Evolutionary conservation across 202 grass and related monocot genomes (phyloP).

Genomic region (Miscanthus sacchariflorus): DNA sequence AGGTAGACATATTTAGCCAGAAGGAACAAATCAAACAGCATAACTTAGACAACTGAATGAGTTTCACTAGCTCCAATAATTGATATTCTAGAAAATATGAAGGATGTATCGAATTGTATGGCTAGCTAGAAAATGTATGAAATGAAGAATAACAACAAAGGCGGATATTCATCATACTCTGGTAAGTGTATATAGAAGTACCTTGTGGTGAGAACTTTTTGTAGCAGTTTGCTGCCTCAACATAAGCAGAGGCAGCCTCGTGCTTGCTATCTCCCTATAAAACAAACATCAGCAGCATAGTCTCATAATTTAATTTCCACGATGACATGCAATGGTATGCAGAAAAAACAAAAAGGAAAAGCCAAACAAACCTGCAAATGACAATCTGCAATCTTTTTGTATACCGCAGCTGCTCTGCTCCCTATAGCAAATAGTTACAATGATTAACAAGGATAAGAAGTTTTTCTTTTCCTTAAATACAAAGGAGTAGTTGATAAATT

Average conservation of each 20-base stretch:
- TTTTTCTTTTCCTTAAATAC: not conserved
- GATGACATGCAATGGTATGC: not conserved
- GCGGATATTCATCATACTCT: not conserved
- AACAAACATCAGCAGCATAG: not conserved
- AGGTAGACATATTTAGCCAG: not conserved
- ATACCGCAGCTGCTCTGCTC: constrained; percentile 9
- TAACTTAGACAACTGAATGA: not conserved
- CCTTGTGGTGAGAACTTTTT: constrained; percentile 83
- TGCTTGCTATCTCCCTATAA: constrained; percentile 75
- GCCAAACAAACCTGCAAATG: constrained; percentile 19
- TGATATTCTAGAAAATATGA: not conserved
- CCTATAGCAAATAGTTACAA: constrained; percentile 12
- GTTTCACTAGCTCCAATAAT: not conserved
- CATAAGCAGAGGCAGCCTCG: constrained; percentile 82
- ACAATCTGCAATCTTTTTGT: constrained; percentile 37
- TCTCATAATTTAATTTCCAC: not conserved
- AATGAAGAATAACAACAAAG: not conserved
- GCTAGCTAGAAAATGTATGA: not conserved
- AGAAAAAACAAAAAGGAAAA: not conserved
- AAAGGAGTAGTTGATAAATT: not conserved
- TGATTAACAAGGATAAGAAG: not conserved
- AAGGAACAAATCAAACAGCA: constrained; percentile 17
- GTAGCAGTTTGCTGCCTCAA: constrained; percentile 89
- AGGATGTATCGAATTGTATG: not conserved
- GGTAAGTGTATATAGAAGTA: constrained; percentile 4